phyloP scores from a whole-genome alignment of 345 rosid genomes.

The Odontarrhena argentea region DNA sequence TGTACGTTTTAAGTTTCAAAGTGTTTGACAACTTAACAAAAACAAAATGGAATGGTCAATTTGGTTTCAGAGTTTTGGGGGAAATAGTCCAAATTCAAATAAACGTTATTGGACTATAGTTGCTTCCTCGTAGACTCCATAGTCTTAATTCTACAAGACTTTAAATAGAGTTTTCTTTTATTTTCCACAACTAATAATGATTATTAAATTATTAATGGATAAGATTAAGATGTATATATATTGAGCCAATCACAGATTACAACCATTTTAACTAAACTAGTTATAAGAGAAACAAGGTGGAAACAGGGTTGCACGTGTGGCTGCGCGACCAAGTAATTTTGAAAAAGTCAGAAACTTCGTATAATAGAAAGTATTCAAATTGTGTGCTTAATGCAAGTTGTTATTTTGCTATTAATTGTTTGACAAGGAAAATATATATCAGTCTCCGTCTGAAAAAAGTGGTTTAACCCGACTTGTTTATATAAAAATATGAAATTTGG shows the following conservation, averaged over 20 bases:
- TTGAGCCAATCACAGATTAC: neutral
- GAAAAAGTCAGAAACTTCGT: constrained; percentile 14
- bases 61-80: neutral
- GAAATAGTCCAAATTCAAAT: constrained; percentile 27
- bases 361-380: neutral
- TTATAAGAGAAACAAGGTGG: constrained; percentile 19
- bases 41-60: constrained; percentile 26
- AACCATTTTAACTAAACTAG: no score
- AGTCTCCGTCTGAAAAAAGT: neutral
- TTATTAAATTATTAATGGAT: constrained; percentile 8
- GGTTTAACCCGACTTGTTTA: neutral
- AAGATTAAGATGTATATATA: neutral
- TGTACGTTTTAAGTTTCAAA: constrained; percentile 22
- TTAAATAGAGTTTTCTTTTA: neutral
- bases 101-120: constrained; percentile 21
- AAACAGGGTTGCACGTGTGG: constrained; percentile 46
- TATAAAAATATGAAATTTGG: no score
- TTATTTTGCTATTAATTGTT: constrained; percentile 1
- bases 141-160: neutral
- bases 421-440: constrained; percentile 8
- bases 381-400: constrained; percentile 6
- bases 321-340: constrained; percentile 34
- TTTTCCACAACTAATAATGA: neutral
- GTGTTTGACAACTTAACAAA: constrained; percentile 13
- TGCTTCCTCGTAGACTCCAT: constrained; percentile 6